Percentiles rank a stretch among this genome's conserved stretches.
Evolutionary conservation across 75 land plant genomes (phyloP).

Genomic region (Pinus taeda): DNA sequence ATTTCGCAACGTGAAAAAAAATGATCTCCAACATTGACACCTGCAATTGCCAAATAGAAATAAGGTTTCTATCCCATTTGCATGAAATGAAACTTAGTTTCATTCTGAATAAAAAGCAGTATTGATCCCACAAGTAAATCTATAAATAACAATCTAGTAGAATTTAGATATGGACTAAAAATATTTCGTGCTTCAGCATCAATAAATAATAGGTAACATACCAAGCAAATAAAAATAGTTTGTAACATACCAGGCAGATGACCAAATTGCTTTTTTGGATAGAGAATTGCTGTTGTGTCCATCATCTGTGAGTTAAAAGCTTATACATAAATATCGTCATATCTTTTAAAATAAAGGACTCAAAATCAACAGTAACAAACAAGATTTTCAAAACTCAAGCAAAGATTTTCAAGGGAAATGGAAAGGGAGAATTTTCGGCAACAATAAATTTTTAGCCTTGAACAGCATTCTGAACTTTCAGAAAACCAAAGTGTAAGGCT

Average conservation of each 20-base stretch:
- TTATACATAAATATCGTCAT: neutral
- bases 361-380: no score
- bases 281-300: conserved; percentile 20
- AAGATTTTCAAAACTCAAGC: no score
- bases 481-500: neutral
- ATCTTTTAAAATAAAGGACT: neutral
- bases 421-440: no score
- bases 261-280: conserved; percentile 51
- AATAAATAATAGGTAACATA: neutral
- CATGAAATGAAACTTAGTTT: neutral
- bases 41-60: conserved; percentile 24
- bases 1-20: conserved; percentile 87
- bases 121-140: neutral
- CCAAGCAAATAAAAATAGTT: neutral
- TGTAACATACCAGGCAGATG: conserved; percentile 49
- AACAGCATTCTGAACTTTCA: neutral
- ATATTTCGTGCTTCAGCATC: neutral
- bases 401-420: no score
- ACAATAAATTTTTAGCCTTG: no score
- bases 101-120: neutral
- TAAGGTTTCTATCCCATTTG: neutral
- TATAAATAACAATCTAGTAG: neutral
- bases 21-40: conserved; percentile 79
- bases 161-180: neutral
- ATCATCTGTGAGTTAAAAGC: conserved; percentile 48